Base-by-base conservation (phyloP, 1,284 basidiomycete species). In the Athelia sp. region DNA sequence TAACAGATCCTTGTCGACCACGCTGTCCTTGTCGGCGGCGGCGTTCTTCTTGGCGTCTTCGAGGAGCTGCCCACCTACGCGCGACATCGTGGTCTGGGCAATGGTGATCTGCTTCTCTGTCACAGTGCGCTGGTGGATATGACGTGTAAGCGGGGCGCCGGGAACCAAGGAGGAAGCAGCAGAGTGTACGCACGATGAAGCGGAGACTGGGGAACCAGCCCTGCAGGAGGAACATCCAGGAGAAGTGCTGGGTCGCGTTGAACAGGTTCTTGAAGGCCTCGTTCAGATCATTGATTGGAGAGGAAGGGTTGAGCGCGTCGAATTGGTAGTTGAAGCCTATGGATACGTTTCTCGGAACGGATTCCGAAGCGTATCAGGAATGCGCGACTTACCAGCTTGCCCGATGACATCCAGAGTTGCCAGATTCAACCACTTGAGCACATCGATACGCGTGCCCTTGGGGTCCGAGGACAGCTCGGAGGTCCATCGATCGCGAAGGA, bases 371-470 rank as follows among this genome's bases (percentile, higher is more conserved):
- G 13, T 6, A 29, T 29, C n/a, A n/a, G n/a, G n/a, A 29, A 29
- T 29, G 6, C 6, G 26, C 26, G 26, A 29, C 26, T 29, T 13
- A 29, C 26, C 84, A 22, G 85, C 81, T 13, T 79, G 66, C 8
- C 84, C 84, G 49, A 90, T 87, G 19, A 87, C 71, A 56, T 89
- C 85, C 29, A 88, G 66, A 0, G 86, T 87, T 50, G 73, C 69
- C 48, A 72, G 73, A 40, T 70, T 78, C 13, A 87, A 61, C 71
- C 78, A 82, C 0, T 71, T 62, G 3, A 82, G 63, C 2, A 79
- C 71, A 50, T 89, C 78, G 22, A 79, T 59, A 2, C 57, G 62
- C 22, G 15, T 22, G 6, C 26, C 22, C 9, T n/a, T 17, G 18
- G 15, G 18, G 26, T 8, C 50, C 52, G 63, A 61, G n/a, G 55